Conservation (phyloP, 108 stramenopile genomes). For the Conticribra guillardii region DNA sequence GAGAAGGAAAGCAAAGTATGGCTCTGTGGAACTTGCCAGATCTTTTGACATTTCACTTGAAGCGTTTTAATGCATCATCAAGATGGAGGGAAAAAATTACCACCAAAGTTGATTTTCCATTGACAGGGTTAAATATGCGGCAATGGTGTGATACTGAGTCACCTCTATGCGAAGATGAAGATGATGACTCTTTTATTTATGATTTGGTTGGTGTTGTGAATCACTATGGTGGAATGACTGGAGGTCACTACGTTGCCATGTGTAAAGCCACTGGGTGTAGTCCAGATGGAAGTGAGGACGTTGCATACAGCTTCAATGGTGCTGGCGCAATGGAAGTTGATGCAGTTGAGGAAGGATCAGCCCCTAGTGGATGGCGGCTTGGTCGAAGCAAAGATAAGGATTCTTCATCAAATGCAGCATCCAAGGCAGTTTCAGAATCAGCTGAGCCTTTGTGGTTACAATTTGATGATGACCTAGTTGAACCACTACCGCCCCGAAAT, state of each 20-base stretch:
- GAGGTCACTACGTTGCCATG: conserved; percentile 97
- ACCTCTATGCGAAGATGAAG: conserved; percentile 43
- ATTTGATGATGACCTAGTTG: conserved; percentile 95
- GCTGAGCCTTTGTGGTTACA: conserved; percentile 91
- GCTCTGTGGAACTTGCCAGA: conserved; percentile 92
- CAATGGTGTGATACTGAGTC: conserved; percentile 81
- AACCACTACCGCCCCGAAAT: conserved; percentile 77
- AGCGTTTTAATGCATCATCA: conserved; percentile 94
- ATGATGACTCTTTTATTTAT: conserved; percentile 69
- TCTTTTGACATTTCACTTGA: conserved; percentile 91
- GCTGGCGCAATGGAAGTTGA: conserved; percentile 42
- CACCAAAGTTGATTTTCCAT: conserved; percentile 93
- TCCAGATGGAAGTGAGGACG: conserved; percentile 86
- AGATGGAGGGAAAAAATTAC: conserved; percentile 94
- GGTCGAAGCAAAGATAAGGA: conserved; percentile 73
- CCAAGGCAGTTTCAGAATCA: conserved; percentile 65
- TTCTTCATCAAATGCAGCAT: conserved; percentile 54
- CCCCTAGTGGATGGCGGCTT: conserved; percentile 69
- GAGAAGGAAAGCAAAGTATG: conserved; percentile 87
- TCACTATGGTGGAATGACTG: conserved; percentile 95
- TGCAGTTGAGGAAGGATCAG: conserved; percentile 49
- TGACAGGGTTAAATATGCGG: conserved; percentile 87
- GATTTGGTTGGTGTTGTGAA: conserved; percentile 94
- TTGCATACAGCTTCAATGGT: conserved; percentile 79
- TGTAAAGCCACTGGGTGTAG: conserved; percentile 89